phyloP scores from a whole-genome alignment of 78 protist genomes.

The Chrysochromulina tobinii region DNA sequence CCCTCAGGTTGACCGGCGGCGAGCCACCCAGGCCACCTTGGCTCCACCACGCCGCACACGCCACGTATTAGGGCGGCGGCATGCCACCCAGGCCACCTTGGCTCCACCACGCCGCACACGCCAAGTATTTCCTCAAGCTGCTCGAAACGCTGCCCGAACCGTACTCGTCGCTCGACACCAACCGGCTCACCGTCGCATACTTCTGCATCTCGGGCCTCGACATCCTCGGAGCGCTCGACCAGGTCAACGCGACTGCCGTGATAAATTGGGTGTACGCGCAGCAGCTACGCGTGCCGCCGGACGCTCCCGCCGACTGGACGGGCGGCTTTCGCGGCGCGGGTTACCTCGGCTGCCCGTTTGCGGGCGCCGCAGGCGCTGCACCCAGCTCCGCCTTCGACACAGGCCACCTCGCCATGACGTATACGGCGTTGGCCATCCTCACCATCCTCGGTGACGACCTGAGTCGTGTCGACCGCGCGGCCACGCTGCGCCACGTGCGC shows the following conservation, averaged over 20 bases:
- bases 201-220: background rate
- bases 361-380: background rate
- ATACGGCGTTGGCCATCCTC: slow-evolving; percentile 34
- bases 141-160: background rate
- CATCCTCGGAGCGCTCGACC: background rate
- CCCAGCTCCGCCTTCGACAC: background rate
- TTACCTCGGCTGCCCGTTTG: background rate
- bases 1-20: too few species aligned
- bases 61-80: background rate
- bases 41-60: background rate
- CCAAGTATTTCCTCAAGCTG: background rate
- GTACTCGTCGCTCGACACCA: background rate
- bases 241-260: background rate
- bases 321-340: slow-evolving; percentile 10
- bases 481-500: background rate
- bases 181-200: background rate
- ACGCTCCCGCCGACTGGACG: too few species aligned
- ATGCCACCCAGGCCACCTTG: too few species aligned
- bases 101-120: background rate
- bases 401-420: slow-evolving; percentile 51
- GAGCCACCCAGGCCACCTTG: too few species aligned
- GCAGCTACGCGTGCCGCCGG: background rate
- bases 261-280: background rate
- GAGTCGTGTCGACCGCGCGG: background rate
- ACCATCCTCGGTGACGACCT: slow-evolving; percentile 56